Base-by-base conservation (phyloP, 352 stramenopile genomes). In the Thraustochytrium sp. region DNA sequence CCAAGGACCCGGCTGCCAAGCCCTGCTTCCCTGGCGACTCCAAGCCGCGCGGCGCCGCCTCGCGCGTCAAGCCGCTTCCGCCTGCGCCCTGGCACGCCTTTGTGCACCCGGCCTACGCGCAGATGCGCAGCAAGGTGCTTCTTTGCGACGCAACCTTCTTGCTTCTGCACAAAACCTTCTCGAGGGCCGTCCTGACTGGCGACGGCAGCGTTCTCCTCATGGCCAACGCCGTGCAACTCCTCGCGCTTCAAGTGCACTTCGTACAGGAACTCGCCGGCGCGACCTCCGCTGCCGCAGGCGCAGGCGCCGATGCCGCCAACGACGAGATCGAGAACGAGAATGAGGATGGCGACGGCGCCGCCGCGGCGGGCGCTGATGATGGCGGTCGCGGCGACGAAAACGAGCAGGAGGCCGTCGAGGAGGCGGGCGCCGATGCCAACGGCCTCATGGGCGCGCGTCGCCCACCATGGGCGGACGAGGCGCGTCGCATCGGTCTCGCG, bases 1-100 rank as follows among this genome's bases (percentile, higher is more conserved):
- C 92, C 37, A 23, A 23, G 16, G 53, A 80, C 26, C n/a, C 63
- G 18, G 38, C 46, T 9, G 42, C 18, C n/a, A 68, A 63, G 29
- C 44, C 68, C 5, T 80, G 68, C 68, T 80, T 80, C 26, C 68
- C 68, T 31, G 68, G 68, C 49, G 68, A 80, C 38, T 49, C 53
- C 23, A 80, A 80, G 26, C 44, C 53, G 23, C 68, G 68, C 16
- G 48, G 31, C 21, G 31, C 46, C 8, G 23, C 13, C 21, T 40
- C 53, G 34, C 68, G 68, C 18, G n/a, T 34, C 18, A 46, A 63
- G n/a, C 68, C 68, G 13, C 68, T 80, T 13, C 68, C 68, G 4
- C 18, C 68, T 8, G 40, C 68, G 0, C 31, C 48, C 26, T 80
- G 68, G 68, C 68, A 80, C 49, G 38, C 31, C 26, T 46, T 55